These are phyloP conservation scores for Alternaria burnsii DNA, from an alignment of 2,329 filamentous ascomycete species.

Conservation along the genomic window DNA sequence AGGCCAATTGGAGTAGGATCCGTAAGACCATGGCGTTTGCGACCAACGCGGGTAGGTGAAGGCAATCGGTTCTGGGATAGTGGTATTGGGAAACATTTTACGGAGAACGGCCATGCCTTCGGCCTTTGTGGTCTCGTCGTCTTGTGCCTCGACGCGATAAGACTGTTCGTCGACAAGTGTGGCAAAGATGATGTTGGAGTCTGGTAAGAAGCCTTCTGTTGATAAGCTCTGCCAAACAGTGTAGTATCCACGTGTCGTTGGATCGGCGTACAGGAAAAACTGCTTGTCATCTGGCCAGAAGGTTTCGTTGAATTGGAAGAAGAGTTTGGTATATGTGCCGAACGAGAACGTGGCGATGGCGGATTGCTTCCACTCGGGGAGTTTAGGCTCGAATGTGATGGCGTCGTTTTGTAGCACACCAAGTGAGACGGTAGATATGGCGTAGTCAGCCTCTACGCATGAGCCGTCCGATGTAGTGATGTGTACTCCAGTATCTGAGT, in stretches of 20 bases:
- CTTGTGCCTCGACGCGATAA: conserved; percentile 67
- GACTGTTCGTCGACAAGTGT: conserved; percentile 67
- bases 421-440: conserved; percentile 72
- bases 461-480: conserved; percentile 63
- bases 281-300: conserved; percentile 69
- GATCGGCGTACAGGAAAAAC: conserved; percentile 63
- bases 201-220: conserved; percentile 65
- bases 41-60: conserved; percentile 71
- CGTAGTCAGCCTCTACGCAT: conserved; percentile 68
- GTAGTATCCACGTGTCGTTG: conserved; percentile 60
- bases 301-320: conserved; percentile 71
- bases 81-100: conserved; percentile 67
- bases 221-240: conserved; percentile 72
- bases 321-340: conserved; percentile 78
- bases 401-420: conserved; percentile 71
- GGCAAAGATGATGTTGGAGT: conserved; percentile 71
- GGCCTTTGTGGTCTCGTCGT: conserved; percentile 64
- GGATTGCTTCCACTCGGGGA: conserved; percentile 71
- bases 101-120: conserved; percentile 67
- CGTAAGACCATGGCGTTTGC: conserved; percentile 60
- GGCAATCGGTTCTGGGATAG: conserved; percentile 66
- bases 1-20: conserved; percentile 75
- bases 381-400: conserved; percentile 65
- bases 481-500: conserved; percentile 62
- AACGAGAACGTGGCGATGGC: conserved; percentile 72